phyloP scores from a whole-genome alignment of 805 yeast genomes.

The Barnettozyma californica region DNA sequence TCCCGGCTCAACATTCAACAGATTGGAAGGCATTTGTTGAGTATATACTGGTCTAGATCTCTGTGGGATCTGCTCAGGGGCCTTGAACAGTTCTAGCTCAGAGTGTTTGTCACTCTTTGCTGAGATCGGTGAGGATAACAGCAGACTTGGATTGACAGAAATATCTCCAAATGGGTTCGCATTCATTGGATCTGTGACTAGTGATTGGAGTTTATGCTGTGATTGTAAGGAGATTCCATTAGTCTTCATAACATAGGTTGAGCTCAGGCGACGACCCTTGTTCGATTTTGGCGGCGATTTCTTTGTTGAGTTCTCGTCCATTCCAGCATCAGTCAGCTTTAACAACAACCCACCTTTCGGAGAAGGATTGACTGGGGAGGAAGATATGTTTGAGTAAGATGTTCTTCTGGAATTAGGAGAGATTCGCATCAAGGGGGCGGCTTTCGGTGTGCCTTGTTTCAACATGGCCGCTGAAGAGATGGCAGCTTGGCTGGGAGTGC shows the following conservation, averaged over 20 bases:
- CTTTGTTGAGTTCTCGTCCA: background rate
- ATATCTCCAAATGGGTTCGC: background rate
- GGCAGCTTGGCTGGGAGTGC: slow-evolving; percentile 21
- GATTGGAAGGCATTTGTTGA: slow-evolving; percentile 3
- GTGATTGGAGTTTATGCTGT: slow-evolving; percentile 21
- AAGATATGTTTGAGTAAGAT: slow-evolving; percentile 5
- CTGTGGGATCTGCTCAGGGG: slow-evolving; percentile 5
- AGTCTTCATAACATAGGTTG: background rate
- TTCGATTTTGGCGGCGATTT: background rate
- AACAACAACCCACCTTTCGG: slow-evolving; percentile 26
- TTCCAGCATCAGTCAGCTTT: slow-evolving; percentile 9
- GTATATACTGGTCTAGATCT: background rate
- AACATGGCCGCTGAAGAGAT: slow-evolving; percentile 24
- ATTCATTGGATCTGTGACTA: slow-evolving; percentile 7
- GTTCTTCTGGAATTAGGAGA: slow-evolving; percentile 16
- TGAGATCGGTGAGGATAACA: slow-evolving; percentile 24
- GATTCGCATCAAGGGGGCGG: slow-evolving; percentile 26
- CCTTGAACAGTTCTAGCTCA: background rate
- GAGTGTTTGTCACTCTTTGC: slow-evolving; percentile 9
- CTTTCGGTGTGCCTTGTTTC: slow-evolving; percentile 26
- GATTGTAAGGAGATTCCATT: slow-evolving; percentile 11
- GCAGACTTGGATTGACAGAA: slow-evolving; percentile 23
- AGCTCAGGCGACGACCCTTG: background rate
- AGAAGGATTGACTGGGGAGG: slow-evolving; percentile 19
- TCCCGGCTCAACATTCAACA: background rate